phyloP scores from a whole-genome alignment of 148 eudicot species.

The Rhododendron williamsianum region DNA sequence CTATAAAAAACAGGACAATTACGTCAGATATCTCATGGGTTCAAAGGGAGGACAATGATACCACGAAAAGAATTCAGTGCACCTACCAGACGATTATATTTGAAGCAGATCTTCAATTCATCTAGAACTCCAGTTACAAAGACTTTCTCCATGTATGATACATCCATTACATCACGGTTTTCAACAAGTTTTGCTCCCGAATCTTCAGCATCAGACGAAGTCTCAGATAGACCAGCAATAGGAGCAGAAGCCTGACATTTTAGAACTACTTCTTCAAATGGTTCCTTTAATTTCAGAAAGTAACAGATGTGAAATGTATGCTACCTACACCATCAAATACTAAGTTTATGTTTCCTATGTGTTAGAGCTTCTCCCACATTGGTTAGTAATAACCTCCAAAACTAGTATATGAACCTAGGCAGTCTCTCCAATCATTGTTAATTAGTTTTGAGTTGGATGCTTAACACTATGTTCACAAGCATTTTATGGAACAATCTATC shows the following conservation, averaged over 20 bases:
- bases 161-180: conserved; percentile 32
- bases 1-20: conserved; percentile 22
- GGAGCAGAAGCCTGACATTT: conserved; percentile 67
- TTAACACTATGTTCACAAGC: background rate
- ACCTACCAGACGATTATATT: conserved; percentile 57
- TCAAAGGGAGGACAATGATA: conserved; percentile 11
- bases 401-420: no score
- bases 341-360: background rate
- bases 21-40: conserved; percentile 2
- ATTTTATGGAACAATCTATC: background rate
- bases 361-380: no score
- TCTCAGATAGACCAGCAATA: conserved; percentile 62
- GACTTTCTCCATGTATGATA: conserved; percentile 47
- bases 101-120: conserved; percentile 73
- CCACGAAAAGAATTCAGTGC: conserved; percentile 2
- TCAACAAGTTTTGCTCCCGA: conserved; percentile 37
- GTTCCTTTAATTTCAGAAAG: background rate
- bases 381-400: no score
- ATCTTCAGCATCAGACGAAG: conserved; percentile 80
- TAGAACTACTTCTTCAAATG: background rate
- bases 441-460: no score
- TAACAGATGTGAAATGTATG: background rate
- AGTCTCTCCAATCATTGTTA: no score
- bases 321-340: background rate
- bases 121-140: conserved; percentile 83